Evolutionary conservation across 2,329 filamentous ascomycete genomes (phyloP), one percentile per base, ranked within the genome.

Genomic region (Pleoardoris graminearum): DNA sequence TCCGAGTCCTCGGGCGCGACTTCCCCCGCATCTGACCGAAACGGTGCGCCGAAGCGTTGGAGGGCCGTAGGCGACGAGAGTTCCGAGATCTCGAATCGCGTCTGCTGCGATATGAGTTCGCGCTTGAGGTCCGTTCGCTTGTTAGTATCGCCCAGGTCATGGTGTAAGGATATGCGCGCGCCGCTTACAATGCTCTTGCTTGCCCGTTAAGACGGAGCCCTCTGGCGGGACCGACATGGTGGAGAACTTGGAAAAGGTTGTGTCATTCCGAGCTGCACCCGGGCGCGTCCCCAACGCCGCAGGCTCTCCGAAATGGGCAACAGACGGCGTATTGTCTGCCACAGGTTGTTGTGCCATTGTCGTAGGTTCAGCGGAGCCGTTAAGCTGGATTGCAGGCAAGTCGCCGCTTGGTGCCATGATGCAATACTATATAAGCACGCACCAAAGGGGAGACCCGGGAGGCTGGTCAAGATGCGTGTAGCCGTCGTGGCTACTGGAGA

Each of bases 61-160:
- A 99, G 83, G 46, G 94, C 94, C 2, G 94, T 99, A 6, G 94
- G 91, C 17, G 91, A 95, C 74, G 94, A 95, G 62, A 99, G 86
- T 76, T 97, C 94, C 58, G 82, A 83, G 69, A 99, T 95, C 76
- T 99, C 94, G 77, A 82, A 89, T 72, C 88, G 85, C 57, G 94
- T 92, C 78, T 99, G 93, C 69, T 90, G 85, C 47, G 89, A 87
- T 58, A 99, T 86, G 67, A 99, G 87, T 74, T 99, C 94, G 69
- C 94, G 87, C 78, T 99, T 99, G 62, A 99, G 86, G 71, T 99
- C 91, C 95, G 69, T 25, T 29, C 41, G 11, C 10, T 12, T 8
- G 21, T 45, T 12, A 46, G 43, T 17, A 6, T 6, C 6, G 12
- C 7, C 17, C 8, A 23, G 22, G 21, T 4, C 7, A 12, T 36